Conservation (phyloP, 2,329 filamentous ascomycete genomes). For the Fragosphaeria purpurea region DNA sequence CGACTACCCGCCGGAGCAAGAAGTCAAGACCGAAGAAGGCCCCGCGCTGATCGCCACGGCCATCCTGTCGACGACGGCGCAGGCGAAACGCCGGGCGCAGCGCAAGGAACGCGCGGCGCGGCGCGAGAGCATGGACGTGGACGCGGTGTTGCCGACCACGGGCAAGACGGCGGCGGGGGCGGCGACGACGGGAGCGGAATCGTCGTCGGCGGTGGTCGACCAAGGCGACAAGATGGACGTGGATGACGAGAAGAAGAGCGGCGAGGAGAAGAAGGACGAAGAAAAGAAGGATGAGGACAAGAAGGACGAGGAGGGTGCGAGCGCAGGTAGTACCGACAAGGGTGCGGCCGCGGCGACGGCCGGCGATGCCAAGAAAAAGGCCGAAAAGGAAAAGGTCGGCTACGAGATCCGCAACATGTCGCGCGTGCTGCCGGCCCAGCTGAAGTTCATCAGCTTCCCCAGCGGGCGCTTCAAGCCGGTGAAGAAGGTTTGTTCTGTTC, state of each 20-base stretch:
- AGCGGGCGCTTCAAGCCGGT: constrained; percentile 87
- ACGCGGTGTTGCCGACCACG: constrained; percentile 43
- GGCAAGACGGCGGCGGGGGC: constrained; percentile 25
- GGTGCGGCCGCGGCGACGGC: constrained; percentile 42
- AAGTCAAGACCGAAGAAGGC: constrained; percentile 88
- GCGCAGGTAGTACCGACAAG: constrained; percentile 51
- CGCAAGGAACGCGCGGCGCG: constrained; percentile 87
- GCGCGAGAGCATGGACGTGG: constrained; percentile 91
- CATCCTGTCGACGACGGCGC: constrained; percentile 89
- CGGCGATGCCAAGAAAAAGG: constrained; percentile 70
- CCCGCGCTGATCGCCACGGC: constrained; percentile 92
- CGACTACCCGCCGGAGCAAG: constrained; percentile 94
- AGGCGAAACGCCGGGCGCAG: constrained; percentile 88
- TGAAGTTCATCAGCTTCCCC: constrained; percentile 92
- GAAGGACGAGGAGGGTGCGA: constrained; percentile 46
- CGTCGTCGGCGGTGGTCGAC: background rate
- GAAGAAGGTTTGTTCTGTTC: constrained; percentile 50
- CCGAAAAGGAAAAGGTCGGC: constrained; percentile 91
- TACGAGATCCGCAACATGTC: constrained; percentile 98
- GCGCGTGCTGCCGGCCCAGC: constrained; percentile 78
- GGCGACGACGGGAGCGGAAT: background rate
- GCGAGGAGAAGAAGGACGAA: constrained; percentile 88
- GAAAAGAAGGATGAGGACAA: constrained; percentile 42
- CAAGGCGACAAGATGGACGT: constrained; percentile 66
- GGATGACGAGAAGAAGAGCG: constrained; percentile 82